These are phyloP conservation scores for Exophiala sp. DNA, from an alignment of 2,329 filamentous ascomycete species.

Conservation along the genomic window DNA sequence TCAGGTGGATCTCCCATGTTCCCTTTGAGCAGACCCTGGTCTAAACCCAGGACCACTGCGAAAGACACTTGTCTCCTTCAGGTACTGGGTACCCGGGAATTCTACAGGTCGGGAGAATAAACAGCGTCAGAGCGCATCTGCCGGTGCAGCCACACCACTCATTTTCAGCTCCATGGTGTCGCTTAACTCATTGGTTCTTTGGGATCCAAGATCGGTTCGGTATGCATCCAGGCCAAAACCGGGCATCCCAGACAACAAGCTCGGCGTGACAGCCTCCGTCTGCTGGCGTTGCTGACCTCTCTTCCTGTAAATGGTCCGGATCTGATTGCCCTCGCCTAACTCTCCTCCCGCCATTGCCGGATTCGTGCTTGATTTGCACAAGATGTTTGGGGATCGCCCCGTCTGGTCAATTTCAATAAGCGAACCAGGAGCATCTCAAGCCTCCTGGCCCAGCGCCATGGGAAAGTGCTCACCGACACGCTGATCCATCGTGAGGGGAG, in stretches of 20 bases:
- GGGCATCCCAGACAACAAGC: not conserved
- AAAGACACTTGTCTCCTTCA: constrained; percentile 2
- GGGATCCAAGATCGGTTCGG: constrained; percentile 13
- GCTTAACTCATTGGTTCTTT: constrained; percentile 3
- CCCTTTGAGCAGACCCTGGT: not conserved
- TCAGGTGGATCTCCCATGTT: not conserved
- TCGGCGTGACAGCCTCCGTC: not conserved
- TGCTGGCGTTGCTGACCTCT: constrained; percentile 2
- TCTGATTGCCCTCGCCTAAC: not conserved
- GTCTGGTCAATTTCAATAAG: constrained; percentile 5
- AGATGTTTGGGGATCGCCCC: constrained; percentile 2
- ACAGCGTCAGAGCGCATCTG: constrained; percentile 7
- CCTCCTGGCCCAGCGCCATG: not conserved
- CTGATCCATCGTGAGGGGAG: not conserved
- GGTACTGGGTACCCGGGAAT: constrained; percentile 1
- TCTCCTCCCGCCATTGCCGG: not conserved
- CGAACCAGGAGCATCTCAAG: constrained; percentile 2
- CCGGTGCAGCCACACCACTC: constrained; percentile 1
- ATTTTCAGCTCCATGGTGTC: constrained; percentile 5
- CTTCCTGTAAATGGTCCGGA: not conserved
- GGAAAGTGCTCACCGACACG: not conserved
- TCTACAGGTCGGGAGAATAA: not conserved
- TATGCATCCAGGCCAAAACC: constrained; percentile 2
- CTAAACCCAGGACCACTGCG: not conserved
- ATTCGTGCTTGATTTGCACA: not conserved